Base-by-base conservation (phyloP, 164 flowering plant species). In the Umbellularia californica region DNA sequence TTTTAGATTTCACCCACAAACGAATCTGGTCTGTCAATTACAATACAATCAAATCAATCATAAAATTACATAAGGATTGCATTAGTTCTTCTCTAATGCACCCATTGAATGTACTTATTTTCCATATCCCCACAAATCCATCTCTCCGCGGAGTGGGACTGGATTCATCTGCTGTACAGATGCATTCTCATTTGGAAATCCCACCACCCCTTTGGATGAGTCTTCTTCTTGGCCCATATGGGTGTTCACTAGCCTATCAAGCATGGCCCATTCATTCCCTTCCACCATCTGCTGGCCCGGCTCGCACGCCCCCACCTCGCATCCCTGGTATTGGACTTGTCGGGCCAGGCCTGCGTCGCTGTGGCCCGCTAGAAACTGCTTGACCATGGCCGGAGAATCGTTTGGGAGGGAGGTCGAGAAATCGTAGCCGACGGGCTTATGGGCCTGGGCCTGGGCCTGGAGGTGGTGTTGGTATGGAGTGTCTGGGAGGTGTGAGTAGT, bases 91-190 rank as follows among this genome's bases (percentile, higher is more conserved):
- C 22, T 17, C 5, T 58, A 17, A n/a, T 58, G 5, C 14, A 65
- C 25, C 15, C 28, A 65, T n/a, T 65, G 27, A 23, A 65, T 13
- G 27, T 25, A 28, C 28, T 30, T 82, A 90, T 77, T 90, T 90
- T 2, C 79, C 89, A 60, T 88, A 93, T 24, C 87, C 91, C 97
- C 98, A 93, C 58, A 93, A 89, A 65, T 93, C 90, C 93, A 90
- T 93, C 80, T 91, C 94, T n/a, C 90, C 87, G 0, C 93, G 83
- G 47, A 90, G 76, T 0, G 98, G 80, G 14, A 85, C 82, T 66
- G 83, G 91, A 72, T 86, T 87, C 1, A 85, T 87, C 28, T 81
- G 91, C 24, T 77, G 80, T 3, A 74, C 81, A 1, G 88, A 79
- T 1, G 83, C 71, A 72, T 75, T 83, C 12, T 75, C 79, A 68